Base-by-base conservation (phyloP, 2,329 filamentous ascomycete species). In the Tolypocladium inflatum region DNA sequence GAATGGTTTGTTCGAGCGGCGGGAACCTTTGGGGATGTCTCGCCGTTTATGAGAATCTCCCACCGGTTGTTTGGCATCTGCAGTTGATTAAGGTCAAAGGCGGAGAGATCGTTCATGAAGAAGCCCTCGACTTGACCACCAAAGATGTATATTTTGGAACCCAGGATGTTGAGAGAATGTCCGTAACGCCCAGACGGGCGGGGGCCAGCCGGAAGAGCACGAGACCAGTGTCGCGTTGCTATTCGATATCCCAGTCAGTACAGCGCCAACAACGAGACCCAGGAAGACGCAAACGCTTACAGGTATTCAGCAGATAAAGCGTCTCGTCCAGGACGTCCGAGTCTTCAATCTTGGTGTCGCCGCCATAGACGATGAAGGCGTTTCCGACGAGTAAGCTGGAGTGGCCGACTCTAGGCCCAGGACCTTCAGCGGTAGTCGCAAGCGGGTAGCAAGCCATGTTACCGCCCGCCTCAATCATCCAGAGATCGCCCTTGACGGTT, bases 201-300 rank as follows among this genome's bases (percentile, higher is more conserved):
- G 42, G 89, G 84, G 2, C 92, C 92, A 15, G 91, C 87, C 8
- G 95, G 94, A 52, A 96, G 82, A 48, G 94, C 92, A 72, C 92
- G 84, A 58, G 95, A 97, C 94, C 94, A 99, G 79, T 99, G 94
- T 67, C 94, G 89, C 58, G 94, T 97, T 62, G 94, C 94, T 97
- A 61, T 7, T 37, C 3, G 21, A 9, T 2, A 41, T 43, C 37
- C 42, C 4, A 23, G 60, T 70, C 59, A 68, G 66, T 53, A 11
- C 48, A 30, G n/a, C 19, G 6, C 15, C 45, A 3, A n/a, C 15
- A 4, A 6, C 8, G 11, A 50, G n/a, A n/a, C 15, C 5, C 17
- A 35, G 3, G 21, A 13, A 10, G 21, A 19, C 19, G n/a, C 26
- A 17, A 33, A 4, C 56, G 79, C 93, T 76, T 80, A 97, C 94